phyloP scores from a whole-genome alignment of 805 yeast species.

The Kuraishia capsulata region DNA sequence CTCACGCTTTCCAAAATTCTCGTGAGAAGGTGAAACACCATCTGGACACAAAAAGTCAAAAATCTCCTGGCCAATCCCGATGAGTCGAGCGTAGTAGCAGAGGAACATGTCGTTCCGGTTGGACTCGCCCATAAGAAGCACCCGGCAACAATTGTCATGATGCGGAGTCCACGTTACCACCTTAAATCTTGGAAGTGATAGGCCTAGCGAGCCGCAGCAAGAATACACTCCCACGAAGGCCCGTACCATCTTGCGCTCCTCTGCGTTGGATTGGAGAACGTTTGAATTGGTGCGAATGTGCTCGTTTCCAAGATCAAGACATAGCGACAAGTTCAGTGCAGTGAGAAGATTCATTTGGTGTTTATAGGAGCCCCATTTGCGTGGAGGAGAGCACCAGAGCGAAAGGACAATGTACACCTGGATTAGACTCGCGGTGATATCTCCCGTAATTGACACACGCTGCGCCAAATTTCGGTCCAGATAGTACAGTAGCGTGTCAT shows the following conservation, averaged over 20 bases:
- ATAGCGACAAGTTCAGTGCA: constrained; percentile 34
- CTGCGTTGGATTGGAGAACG: constrained; percentile 17
- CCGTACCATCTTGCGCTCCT: constrained; percentile 28
- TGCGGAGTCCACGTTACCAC: constrained; percentile 37
- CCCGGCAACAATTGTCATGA: constrained; percentile 28
- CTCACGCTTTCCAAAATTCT: not conserved
- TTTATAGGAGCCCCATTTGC: constrained; percentile 40
- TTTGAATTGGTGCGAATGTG: constrained; percentile 15
- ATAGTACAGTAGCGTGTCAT: constrained; percentile 32
- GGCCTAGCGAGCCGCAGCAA: constrained; percentile 41
- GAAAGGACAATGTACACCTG: constrained; percentile 35
- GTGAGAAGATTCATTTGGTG: constrained; percentile 40
- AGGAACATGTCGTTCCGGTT: constrained; percentile 29
- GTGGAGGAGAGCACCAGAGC: constrained; percentile 46
- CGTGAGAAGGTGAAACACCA: constrained; percentile 3
- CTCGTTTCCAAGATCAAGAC: constrained; percentile 38
- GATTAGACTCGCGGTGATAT: constrained; percentile 30
- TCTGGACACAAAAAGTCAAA: constrained; percentile 28
- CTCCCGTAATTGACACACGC: constrained; percentile 32
- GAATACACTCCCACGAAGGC: constrained; percentile 38
- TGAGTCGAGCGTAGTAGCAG: constrained; percentile 33
- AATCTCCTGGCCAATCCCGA: constrained; percentile 42
- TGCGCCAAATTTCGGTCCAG: constrained; percentile 35
- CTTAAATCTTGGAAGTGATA: constrained; percentile 41
- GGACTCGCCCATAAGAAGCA: constrained; percentile 26